Percentiles rank a stretch among this genome's conserved stretches.
These are phyloP conservation scores for Emericellopsis terricola DNA, from an alignment of 495 filamentous ascomycete genomes.

Conservation along the genomic window DNA sequence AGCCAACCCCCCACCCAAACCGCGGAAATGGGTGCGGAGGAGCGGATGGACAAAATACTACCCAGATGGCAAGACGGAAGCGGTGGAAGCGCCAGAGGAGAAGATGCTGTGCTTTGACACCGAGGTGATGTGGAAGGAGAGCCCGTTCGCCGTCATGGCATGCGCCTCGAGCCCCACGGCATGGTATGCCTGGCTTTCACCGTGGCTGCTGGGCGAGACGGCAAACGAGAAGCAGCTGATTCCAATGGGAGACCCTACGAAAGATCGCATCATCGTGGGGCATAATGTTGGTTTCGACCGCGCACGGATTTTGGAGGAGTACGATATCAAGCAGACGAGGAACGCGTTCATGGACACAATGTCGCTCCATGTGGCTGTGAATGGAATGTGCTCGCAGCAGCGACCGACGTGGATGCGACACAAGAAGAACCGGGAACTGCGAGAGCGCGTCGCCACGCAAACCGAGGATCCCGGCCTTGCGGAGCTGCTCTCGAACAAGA, in stretches of 20 bases:
- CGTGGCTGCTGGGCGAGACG: constrained; percentile 78
- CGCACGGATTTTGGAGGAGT: constrained; percentile 78
- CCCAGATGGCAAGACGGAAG: constrained; percentile 46
- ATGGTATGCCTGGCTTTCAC: constrained; percentile 97
- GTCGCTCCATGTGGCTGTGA: constrained; percentile 94
- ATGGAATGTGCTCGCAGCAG: constrained; percentile 97
- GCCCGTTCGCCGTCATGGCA: constrained; percentile 86
- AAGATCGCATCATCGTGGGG: constrained; percentile 63
- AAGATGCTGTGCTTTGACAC: constrained; percentile 83
- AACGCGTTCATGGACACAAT: constrained; percentile 94
- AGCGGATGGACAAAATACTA: constrained; percentile 94
- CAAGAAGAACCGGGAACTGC: constrained; percentile 69
- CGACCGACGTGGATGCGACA: constrained; percentile 93
- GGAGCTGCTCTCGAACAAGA: constrained; percentile 46
- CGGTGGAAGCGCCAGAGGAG: constrained; percentile 60
- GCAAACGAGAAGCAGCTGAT: constrained; percentile 64
- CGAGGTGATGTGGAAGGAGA: constrained; percentile 90
- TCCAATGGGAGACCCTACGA: constrained; percentile 56
- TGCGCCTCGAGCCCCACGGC: constrained; percentile 71
- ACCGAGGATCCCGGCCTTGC: constrained; percentile 52
- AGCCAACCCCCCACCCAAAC: constrained; percentile 48
- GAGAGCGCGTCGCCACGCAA: constrained; percentile 62
- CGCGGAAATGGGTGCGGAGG: constrained; percentile 57
- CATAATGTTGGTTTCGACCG: constrained; percentile 96
- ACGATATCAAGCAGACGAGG: constrained; percentile 58